Evolutionary conservation across 257 asterid genomes (phyloP).

Genomic region (Solanum rostratum): DNA sequence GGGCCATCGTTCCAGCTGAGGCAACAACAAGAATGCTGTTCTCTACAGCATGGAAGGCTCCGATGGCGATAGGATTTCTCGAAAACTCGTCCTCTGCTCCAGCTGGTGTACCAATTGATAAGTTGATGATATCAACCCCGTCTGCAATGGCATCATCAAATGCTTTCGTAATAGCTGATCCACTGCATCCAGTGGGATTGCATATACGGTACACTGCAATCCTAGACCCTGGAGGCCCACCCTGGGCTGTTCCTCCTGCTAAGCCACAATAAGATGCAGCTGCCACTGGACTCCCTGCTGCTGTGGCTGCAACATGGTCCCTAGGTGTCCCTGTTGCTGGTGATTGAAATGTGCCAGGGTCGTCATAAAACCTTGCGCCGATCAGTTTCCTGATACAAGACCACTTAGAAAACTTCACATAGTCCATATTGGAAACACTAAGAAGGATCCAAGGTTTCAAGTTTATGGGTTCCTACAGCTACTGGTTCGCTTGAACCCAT

Average conservation of each 20-base stretch:
- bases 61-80: constrained; percentile 49
- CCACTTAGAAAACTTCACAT: not conserved
- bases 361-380: constrained; percentile 56
- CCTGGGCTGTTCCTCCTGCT: constrained; percentile 61
- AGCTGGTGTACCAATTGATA: constrained; percentile 38
- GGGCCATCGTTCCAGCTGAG: constrained; percentile 71
- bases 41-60: constrained; percentile 59
- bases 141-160: constrained; percentile 66
- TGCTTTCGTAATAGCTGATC: constrained; percentile 45
- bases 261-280: constrained; percentile 62
- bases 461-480: not conserved
- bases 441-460: not conserved
- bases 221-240: constrained; percentile 64
- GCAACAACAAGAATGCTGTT: constrained; percentile 49
- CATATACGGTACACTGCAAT: constrained; percentile 77
- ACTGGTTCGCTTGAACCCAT: not conserved
- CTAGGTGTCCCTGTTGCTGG: constrained; percentile 25
- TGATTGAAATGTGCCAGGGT: not conserved
- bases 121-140: constrained; percentile 53
- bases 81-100: constrained; percentile 16
- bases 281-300: constrained; percentile 52
- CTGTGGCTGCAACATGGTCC: constrained; percentile 68
- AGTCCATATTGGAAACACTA: not conserved
- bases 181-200: constrained; percentile 27
- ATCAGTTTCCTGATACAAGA: constrained; percentile 42